A percentile compares a stretch with the other conserved stretches of the same genome.
Evolutionary conservation across 2,329 filamentous ascomycete genomes (phyloP).

Genomic region (Onygena corvina): DNA sequence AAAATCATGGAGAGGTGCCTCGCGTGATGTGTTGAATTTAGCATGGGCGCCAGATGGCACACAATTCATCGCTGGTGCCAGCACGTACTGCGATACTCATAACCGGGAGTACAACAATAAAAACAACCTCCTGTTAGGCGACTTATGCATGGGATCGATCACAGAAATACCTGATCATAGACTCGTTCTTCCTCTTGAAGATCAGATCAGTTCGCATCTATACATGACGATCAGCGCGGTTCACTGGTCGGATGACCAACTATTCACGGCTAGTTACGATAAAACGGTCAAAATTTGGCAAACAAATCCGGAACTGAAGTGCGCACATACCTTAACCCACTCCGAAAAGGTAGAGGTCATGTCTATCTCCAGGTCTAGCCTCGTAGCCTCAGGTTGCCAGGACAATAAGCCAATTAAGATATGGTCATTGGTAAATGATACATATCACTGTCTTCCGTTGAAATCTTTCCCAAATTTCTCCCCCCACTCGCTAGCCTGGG

Average conservation of each 20-base stretch:
- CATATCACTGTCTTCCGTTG: background rate
- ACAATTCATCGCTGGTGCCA: conserved; percentile 46
- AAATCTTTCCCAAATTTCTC: background rate
- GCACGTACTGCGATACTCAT: conserved; percentile 42
- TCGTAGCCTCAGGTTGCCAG: conserved; percentile 40
- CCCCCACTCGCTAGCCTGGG: conserved; percentile 41
- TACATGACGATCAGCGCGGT: conserved; percentile 47
- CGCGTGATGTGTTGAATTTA: conserved; percentile 45
- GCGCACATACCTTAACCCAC: conserved; percentile 33
- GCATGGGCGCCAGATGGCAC: conserved; percentile 46
- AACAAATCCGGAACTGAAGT: conserved; percentile 20
- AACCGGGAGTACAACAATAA: conserved; percentile 50
- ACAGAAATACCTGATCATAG: conserved; percentile 45
- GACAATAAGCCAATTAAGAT: conserved; percentile 23
- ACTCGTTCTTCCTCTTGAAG: conserved; percentile 34
- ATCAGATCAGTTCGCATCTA: conserved; percentile 39
- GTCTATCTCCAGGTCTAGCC: conserved; percentile 32
- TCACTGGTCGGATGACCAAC: conserved; percentile 38
- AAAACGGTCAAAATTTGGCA: conserved; percentile 47
- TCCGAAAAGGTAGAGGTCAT: conserved; percentile 42
- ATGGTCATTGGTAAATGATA: conserved; percentile 19
- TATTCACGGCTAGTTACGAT: conserved; percentile 48
- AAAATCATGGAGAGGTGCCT: conserved; percentile 45
- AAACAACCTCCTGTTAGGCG: conserved; percentile 46
- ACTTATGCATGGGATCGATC: conserved; percentile 32